Percentiles rank a stretch among this genome's conserved stretches.
These are phyloP conservation scores for Ormosia emarginata DNA, from an alignment of 306 rosid genomes.

Conservation along the genomic window DNA sequence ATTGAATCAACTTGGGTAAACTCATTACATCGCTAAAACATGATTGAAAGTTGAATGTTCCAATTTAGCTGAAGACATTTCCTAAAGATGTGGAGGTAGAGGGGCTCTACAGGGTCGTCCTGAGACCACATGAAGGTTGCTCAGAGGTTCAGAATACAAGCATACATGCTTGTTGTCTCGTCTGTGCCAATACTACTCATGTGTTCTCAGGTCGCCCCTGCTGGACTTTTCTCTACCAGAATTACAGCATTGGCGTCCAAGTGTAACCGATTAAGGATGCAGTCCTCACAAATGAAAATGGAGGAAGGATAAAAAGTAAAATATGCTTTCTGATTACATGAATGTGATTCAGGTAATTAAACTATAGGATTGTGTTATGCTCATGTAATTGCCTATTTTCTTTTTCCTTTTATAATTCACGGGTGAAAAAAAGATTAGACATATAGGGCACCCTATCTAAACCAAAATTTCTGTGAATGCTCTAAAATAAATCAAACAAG, in stretches of 20 bases:
- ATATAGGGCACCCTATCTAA: not conserved
- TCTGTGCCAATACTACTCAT: not conserved
- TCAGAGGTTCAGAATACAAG: not conserved
- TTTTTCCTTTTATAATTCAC: too few relatives aligned
- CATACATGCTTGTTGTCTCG: not conserved
- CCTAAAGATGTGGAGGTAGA: conserved; percentile 29
- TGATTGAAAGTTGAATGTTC: not conserved
- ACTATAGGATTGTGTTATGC: not conserved
- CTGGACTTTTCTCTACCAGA: conserved; percentile 32
- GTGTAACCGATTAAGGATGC: not conserved
- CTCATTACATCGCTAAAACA: conserved; percentile 1
- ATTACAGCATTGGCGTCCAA: not conserved
- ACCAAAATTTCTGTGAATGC: not conserved
- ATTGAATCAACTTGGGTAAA: not conserved
- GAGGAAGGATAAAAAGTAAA: not conserved
- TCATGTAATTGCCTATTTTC: not conserved
- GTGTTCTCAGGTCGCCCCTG: conserved; percentile 99
- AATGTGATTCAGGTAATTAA: conserved; percentile 4
- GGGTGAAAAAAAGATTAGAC: too few relatives aligned
- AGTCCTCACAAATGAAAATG: not conserved
- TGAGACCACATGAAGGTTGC: conserved; percentile 50
- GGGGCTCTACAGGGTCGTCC: conserved; percentile 49
- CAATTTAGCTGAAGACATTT: not conserved
- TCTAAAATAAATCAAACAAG: not conserved
- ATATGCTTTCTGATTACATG: not conserved